Conservation (phyloP, 345 rosid species). For the Euphorbia tirucalli region DNA sequence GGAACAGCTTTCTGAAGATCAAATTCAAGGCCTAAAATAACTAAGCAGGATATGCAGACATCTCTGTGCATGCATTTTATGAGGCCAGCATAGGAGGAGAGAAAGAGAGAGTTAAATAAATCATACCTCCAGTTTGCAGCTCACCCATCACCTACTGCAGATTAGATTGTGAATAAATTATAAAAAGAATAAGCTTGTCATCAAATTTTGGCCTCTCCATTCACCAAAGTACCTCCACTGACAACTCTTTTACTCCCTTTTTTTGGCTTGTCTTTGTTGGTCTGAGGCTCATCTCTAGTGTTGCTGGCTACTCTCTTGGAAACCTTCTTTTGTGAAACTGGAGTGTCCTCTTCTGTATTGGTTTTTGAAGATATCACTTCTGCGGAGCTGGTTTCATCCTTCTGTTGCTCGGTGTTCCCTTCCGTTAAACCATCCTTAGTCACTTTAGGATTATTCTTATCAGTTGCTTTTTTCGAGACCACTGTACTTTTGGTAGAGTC, state of each 20-base stretch:
- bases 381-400: constrained; percentile 23
- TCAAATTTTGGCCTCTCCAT: constrained; percentile 63
- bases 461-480: constrained; percentile 25
- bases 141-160: constrained; percentile 18
- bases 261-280: constrained; percentile 38
- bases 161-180: constrained; percentile 18
- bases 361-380: constrained; percentile 38
- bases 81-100: no score
- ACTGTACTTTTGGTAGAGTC: constrained; percentile 30
- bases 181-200: constrained; percentile 17
- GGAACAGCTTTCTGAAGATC: no score
- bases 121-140: constrained; percentile 29
- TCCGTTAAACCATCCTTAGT: constrained; percentile 40
- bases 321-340: constrained; percentile 52
- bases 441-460: constrained; percentile 35
- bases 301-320: constrained; percentile 45
- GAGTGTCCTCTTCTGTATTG: constrained; percentile 35
- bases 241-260: constrained; percentile 38
- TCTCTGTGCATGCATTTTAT: no score
- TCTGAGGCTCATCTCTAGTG: constrained; percentile 35
- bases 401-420: no score
- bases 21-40: neutral
- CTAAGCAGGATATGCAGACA: neutral
- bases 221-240: constrained; percentile 47
- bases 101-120: constrained; percentile 3